Base-by-base conservation (phyloP, 2,329 filamentous ascomycete species). In the Thelonectria rubi region DNA sequence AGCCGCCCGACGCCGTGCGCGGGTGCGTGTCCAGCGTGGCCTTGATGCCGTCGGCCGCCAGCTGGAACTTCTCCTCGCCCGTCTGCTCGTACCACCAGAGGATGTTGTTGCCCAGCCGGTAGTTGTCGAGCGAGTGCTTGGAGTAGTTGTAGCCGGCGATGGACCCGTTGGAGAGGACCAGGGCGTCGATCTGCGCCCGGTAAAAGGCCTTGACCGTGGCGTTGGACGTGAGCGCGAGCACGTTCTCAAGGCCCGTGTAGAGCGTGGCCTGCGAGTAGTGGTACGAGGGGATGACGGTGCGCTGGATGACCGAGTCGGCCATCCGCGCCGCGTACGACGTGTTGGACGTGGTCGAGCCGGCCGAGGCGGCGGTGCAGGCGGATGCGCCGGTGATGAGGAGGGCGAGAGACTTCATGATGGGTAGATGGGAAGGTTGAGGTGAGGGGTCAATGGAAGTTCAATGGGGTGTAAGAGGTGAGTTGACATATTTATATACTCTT, bases 81-180 rank as follows among this genome's bases (percentile, higher is more conserved):
- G 81, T 82, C 59, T 77, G 70, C 65, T 80, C 77, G 65, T 83
- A 82, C 75, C 83, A 79, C 64, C 77, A 82, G 1, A 86, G 75
- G 39, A 84, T 74, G 67, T 82, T 83, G 65, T 83, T 80, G 8
- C 83, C 84, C 32, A 86, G 77, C 6, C 84, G 81, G 62, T 86
- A 80, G 60, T 86, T 80, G 62, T 84, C 81, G 0, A 84, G 76
- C 2, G 81, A 83, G 74, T 85, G 82, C 67, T 78, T 80, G 2
- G 73, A 73, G 14, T 78, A 72, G 55, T 82, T 76, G 76, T 82
- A 86, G 17, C 76, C 75, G 14, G 73, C 72, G 58, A 85, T 74
- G 5, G 78, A 80, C 12, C 84, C 84, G 32, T 73, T 61, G 2
- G 74, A 67, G 1, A 76, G 67, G 3, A 86, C 79, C 9, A 85